phyloP scores from a whole-genome alignment of 140 eudicot genomes.

The Oenanthe javanica region DNA sequence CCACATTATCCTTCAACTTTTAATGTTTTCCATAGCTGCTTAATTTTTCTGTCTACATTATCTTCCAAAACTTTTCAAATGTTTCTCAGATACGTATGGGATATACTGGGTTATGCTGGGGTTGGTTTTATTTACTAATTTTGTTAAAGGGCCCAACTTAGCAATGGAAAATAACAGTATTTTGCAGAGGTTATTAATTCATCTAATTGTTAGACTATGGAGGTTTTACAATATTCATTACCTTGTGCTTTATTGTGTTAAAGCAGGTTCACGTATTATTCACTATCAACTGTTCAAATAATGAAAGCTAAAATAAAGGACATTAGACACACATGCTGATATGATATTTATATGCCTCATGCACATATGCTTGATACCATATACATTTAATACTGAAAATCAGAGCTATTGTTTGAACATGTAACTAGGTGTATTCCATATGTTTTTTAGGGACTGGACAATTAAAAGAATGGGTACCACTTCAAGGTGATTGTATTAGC shows the following conservation, averaged over 20 bases:
- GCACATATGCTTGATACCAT: neutral
- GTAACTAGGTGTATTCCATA: neutral
- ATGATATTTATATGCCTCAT: neutral
- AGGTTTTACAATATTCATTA: neutral
- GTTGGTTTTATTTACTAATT: no score
- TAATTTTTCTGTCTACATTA: neutral
- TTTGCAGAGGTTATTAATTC: neutral
- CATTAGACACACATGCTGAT: neutral
- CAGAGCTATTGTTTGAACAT: neutral
- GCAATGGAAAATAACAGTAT: neutral
- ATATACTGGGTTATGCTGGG: no score
- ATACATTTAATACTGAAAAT: neutral
- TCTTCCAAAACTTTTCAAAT: neutral
- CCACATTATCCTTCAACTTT: no score
- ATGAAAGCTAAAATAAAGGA: neutral
- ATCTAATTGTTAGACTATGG: neutral
- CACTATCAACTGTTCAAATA: neutral
- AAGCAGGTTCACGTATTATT: neutral
- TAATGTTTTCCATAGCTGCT: no score
- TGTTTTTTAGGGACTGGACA: conserved; percentile 26
- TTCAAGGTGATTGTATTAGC: conserved; percentile 39
- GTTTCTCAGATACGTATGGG: neutral
- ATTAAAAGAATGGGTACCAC: conserved; percentile 69
- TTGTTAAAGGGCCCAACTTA: neutral
- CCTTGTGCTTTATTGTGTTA: neutral